A percentile compares a stretch with the other conserved stretches of the same genome.
phyloP scores from a whole-genome alignment of 2,329 filamentous ascomycete genomes.

The Erysiphe pulchra region DNA sequence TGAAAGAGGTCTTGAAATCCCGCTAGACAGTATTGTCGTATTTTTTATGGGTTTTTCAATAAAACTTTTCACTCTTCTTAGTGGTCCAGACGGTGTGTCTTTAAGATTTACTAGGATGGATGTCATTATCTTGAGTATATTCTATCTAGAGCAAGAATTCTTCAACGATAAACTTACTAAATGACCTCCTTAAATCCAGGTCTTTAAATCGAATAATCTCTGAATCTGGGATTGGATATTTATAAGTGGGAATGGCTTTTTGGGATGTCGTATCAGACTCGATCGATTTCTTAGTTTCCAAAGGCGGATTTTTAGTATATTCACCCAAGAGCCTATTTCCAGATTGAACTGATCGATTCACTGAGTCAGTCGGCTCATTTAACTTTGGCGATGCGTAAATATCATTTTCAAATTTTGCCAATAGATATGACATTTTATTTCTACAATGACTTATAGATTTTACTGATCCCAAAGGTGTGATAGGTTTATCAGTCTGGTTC shows the following conservation, averaged over 20 bases:
- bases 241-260: not conserved
- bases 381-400: not conserved
- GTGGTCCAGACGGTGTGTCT: not conserved
- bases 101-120: not conserved
- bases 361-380: not conserved
- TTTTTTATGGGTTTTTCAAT: not conserved
- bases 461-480: not conserved
- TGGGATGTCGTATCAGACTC: conserved; percentile 2
- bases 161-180: not conserved
- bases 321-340: conserved; percentile 6
- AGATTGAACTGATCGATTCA: conserved; percentile 1
- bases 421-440: conserved; percentile 10
- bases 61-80: not conserved
- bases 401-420: conserved; percentile 9
- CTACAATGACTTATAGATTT: not conserved
- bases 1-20: not conserved
- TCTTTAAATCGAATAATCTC: not conserved
- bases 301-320: conserved; percentile 11
- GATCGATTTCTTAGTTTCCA: conserved; percentile 7
- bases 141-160: not conserved
- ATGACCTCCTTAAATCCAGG: not conserved
- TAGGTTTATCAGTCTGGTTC: not conserved
- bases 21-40: not conserved
- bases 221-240: not conserved
- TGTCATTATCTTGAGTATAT: not conserved